Base-by-base conservation (phyloP, 805 yeast genomes). In the Kodamaea kaohsiungensis region DNA sequence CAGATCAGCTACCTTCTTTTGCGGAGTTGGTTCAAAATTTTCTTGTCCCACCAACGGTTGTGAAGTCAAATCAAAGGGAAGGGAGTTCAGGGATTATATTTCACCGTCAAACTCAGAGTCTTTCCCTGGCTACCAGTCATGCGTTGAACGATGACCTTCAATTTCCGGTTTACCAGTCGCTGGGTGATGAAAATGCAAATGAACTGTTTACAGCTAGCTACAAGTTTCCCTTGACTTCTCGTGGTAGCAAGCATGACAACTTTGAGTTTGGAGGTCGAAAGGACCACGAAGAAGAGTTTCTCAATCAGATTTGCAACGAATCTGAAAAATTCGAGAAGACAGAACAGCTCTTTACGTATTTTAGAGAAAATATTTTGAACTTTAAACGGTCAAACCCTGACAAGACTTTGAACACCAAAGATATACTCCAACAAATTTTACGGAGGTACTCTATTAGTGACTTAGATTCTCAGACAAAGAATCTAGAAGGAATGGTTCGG, bases 1-100 rank as follows among this genome's bases (percentile, higher is more conserved):
- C 35, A 12, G 45, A 25, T 7, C 17, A 43, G 40, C 37, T 49
- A 10, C 53, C 53, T 2, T 49, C 53, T 17, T 49, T 49, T 49
- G 46, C 53, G 17, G 53, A 49, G 37, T 40, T 40, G 45, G 25
- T 40, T 16, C 45, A 40, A 9, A 40, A 16, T 8, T 40, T 15
- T 17, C 45, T 19, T 17, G 22, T 40, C 25, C n/a, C 25, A 40
- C 45, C 45, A 38, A 22, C 25, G 6, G 42, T 38, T 38, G 42
- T 3, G 16, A 15, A 15, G 43, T 3, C 15, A 40, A 40, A 40
- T 13, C 25, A 13, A n/a, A 40, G n/a, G 7, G 17, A 16, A 16
- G 45, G 13, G 7, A 16, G 7, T 12, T 10, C 13, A 8, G 12
- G 43, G 9, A 9, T 3, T 39, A 8, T 4, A 16, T 17, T 17